phyloP scores from a whole-genome alignment of 2,329 filamentous ascomycete species.

The Pseudogymnoascus destructans region DNA sequence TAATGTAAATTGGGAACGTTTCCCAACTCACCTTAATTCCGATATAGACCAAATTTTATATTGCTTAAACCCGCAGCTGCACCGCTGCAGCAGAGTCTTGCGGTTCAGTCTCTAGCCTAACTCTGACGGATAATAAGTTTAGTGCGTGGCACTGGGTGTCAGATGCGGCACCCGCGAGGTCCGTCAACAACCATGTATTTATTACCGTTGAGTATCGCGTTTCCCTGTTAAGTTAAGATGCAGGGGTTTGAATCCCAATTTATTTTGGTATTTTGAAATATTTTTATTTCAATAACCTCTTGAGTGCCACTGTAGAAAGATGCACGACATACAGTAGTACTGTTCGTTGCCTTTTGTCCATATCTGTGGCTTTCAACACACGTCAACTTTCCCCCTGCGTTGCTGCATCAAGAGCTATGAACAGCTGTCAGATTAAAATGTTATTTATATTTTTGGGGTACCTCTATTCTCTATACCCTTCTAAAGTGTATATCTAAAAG shows the following conservation, averaged over 20 bases:
- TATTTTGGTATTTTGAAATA: background rate
- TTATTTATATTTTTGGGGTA: background rate
- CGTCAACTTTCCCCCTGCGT: background rate
- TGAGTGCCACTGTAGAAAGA: background rate
- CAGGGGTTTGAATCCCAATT: background rate
- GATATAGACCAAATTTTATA: background rate
- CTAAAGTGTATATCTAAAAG: constrained; percentile 32
- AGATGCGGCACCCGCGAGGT: background rate
- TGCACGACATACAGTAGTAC: background rate
- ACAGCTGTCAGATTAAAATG: background rate
- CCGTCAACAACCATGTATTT: background rate
- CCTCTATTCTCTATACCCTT: background rate
- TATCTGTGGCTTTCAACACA: background rate
- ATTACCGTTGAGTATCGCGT: background rate
- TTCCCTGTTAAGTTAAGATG: background rate
- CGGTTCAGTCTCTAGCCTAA: background rate
- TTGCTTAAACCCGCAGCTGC: background rate
- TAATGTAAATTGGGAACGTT: background rate
- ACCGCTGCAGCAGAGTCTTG: background rate
- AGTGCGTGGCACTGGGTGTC: background rate
- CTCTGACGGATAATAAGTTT: background rate
- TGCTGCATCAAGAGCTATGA: background rate
- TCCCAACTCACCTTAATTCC: background rate
- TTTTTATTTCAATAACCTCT: background rate
- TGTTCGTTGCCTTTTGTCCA: background rate